Evolutionary conservation across 2,329 filamentous ascomycete species (phyloP), one percentile per base, ranked within the genome.

Genomic region (Alternaria gaisen): DNA sequence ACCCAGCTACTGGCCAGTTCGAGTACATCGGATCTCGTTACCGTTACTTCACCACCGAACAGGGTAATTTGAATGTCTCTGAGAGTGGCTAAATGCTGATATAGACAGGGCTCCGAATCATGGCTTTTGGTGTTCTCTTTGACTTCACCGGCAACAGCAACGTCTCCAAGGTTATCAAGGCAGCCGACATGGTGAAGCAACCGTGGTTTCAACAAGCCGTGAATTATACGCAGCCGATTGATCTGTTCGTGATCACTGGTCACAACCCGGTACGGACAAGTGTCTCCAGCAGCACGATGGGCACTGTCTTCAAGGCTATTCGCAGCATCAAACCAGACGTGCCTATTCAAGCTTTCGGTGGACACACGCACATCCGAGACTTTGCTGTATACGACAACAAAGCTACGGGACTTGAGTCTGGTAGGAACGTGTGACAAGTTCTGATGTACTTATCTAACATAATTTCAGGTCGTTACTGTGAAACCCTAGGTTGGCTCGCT

Each of bases 401-500:
- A 67, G 84, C 86, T 6, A 87, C 88, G 5, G 87, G 83, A 0
- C 80, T 90, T 9, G 88, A 89, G 67, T 86, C 87, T 3, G 88
- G 80, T 65, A 66, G 41, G 66, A 32, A 16, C 12, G 4, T 22
- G 3, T 9, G 8, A 5, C 11, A 18, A n/a, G 5, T 26, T 50
- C 20, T 8, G 20, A 2, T n/a, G 7, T 8, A 9, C 14, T 1
- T 18, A 24, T 7, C 60, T 68, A 16, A 68, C 50, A 44, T 16
- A 4, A 4, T 6, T 14, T 10, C 28, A 70, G 71, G 87, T 6
- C 83, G 87, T 53, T 91, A 90, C 75, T 90, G 88, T 71, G 88
- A 91, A 77, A 90, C 88, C 2, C 80, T 90, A 0, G 88, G 88
- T 24, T 91, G 87, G 86, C 73, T 90, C 22, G 85, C 87, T n/a